Evolutionary conservation across 176 grass and related monocot genomes (phyloP).

Genomic region (Stipa capillata): DNA sequence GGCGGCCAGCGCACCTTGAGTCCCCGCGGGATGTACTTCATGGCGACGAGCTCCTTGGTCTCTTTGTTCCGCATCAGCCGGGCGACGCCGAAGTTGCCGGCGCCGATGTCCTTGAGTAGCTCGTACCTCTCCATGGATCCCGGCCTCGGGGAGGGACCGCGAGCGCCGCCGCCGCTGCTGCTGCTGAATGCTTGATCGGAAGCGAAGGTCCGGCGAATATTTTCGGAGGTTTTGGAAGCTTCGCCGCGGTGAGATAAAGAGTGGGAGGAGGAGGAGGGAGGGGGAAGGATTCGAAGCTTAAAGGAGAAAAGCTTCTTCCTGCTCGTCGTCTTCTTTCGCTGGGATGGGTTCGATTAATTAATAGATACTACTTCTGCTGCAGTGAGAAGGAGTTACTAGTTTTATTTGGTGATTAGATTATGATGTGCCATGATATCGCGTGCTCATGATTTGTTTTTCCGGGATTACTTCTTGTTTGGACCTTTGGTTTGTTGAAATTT

Average conservation of each 20-base stretch:
- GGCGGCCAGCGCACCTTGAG: constrained; percentile 35
- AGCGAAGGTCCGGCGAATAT: neutral
- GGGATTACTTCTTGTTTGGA: neutral
- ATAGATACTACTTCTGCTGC: too few species aligned
- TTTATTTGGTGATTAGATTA: constrained; percentile 26
- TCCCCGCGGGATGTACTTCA: constrained; percentile 87
- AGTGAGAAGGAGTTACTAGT: neutral
- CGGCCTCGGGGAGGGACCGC: neutral
- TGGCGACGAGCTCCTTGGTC: constrained; percentile 93
- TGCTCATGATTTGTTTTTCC: neutral
- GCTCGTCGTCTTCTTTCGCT: neutral
- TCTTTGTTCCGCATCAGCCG: constrained; percentile 81
- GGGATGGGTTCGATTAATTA: constrained; percentile 18
- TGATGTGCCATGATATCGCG: neutral
- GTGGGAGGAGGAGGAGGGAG: neutral
- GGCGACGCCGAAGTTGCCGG: constrained; percentile 82
- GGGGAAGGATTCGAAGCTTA: constrained; percentile 50
- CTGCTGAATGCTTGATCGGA: neutral
- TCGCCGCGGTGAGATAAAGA: neutral
- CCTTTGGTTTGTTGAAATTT: neutral
- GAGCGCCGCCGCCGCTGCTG: neutral
- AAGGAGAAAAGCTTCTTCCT: neutral
- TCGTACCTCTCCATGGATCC: constrained; percentile 88
- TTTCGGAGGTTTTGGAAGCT: neutral
- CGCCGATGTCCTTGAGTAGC: constrained; percentile 90